Base-by-base conservation (phyloP, 139 green algal genomes). In the Chlorella sorokiniana region DNA sequence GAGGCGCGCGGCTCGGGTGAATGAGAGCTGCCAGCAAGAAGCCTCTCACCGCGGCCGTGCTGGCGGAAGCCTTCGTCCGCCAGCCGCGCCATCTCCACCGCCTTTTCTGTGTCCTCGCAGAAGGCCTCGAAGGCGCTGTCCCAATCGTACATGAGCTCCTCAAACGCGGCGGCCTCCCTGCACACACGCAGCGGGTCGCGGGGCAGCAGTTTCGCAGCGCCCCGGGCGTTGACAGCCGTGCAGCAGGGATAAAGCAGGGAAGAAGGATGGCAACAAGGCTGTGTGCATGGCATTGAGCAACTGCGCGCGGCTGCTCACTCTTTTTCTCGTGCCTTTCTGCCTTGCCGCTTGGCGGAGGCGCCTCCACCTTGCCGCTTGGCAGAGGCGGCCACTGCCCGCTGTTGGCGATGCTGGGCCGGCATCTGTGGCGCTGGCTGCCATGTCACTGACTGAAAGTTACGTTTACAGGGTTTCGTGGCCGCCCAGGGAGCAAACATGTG, bases 91-190 rank as follows among this genome's bases (percentile, higher is more conserved):
- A 79, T 29, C 37, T 29, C 23, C 27, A 25, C 51, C 27, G 73
- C 73, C 6, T 35, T 51, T 25, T 68, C 54, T 40, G 37, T 54
- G 37, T 79, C 54, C 37, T 35, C 51, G 54, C 73, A 79, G 52
- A 56, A 37, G 35, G 73, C 73, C 0, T 35, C 73, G 40, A 79
- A 79, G 27, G 73, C 73, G 54, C 69, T 54, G 38, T 79, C 73
- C 73, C 73, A 79, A 29, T 79, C 73, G 20, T 11, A 29, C 73
- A 79, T 79, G 25, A 79, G 54, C 54, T 69, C 52, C 73, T 79
- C 73, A 69, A 79, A 79, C 73, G n/a, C 52, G 18, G 59, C 73
- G 9, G 38, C 73, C 35, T 79, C 73, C 27, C 73, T 79, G 73
- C 35, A 65, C 56, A 59, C 14, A 16, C 16, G 48, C 48, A 11